Evolutionary conservation across 345 rosid species (phyloP).

Genomic region (Raphanus raphanistrum): DNA sequence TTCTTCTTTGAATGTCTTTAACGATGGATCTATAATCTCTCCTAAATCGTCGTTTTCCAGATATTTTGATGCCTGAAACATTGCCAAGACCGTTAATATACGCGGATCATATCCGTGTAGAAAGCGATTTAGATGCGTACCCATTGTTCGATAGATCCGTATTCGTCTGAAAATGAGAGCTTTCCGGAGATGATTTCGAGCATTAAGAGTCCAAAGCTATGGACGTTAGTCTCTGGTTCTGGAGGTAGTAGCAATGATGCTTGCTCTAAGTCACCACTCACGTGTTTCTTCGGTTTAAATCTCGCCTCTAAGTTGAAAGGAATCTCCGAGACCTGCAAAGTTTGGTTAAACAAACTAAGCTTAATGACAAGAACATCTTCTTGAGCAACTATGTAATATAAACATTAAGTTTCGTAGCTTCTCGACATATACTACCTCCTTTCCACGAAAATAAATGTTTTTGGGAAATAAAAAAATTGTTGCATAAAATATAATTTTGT

Average conservation of each 20-base stretch:
- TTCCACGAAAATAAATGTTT: too few species aligned
- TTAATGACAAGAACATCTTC: not conserved
- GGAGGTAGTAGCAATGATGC: constrained; percentile 52
- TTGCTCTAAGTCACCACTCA: constrained; percentile 50
- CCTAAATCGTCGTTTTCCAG: constrained; percentile 46
- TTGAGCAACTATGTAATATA: not conserved
- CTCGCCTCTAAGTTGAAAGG: constrained; percentile 40
- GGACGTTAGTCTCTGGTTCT: constrained; percentile 65
- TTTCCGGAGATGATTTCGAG: constrained; percentile 89
- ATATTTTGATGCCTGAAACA: constrained; percentile 65
- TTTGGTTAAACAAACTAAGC: constrained; percentile 8
- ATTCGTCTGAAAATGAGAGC: constrained; percentile 64
- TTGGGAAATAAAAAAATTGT: too few species aligned
- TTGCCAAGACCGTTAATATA: not conserved
- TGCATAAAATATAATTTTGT: too few species aligned
- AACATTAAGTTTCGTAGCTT: not conserved
- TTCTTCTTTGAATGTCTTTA: constrained; percentile 65
- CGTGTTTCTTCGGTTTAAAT: constrained; percentile 39
- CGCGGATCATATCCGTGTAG: not conserved
- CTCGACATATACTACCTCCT: too few species aligned
- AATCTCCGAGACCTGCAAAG: constrained; percentile 60
- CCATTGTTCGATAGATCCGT: constrained; percentile 79
- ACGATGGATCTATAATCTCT: constrained; percentile 64
- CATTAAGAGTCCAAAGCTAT: constrained; percentile 70
- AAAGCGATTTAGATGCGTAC: constrained; percentile 39